Evolutionary conservation across 257 asterid species (phyloP).

Genomic region (Nicotiana undulata): DNA sequence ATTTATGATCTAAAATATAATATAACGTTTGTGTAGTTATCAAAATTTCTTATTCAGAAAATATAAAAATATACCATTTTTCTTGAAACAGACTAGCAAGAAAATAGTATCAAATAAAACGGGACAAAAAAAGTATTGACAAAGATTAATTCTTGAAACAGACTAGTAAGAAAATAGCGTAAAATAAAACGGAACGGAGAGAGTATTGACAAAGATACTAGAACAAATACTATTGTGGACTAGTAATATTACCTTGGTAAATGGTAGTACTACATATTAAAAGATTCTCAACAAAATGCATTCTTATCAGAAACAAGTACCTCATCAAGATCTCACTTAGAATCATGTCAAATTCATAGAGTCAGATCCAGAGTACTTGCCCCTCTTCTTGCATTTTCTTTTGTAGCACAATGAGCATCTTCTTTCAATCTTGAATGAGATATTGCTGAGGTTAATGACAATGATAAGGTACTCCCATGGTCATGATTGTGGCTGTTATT

Average conservation of each 20-base stretch:
- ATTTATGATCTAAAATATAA: no score
- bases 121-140: no score
- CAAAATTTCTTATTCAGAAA: no score
- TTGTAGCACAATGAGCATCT: constrained; percentile 1
- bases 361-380: constrained; percentile 95
- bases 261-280: not conserved
- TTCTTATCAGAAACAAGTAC: constrained; percentile 29
- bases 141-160: no score
- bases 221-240: no score
- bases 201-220: no score
- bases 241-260: not conserved
- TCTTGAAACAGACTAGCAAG: no score
- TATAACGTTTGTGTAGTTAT: no score
- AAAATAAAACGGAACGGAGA: no score
- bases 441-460: constrained; percentile 21
- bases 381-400: constrained; percentile 36
- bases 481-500: constrained; percentile 5
- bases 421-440: constrained; percentile 34
- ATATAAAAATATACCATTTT: no score
- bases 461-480: constrained; percentile 32
- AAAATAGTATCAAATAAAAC: no score
- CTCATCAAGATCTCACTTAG: constrained; percentile 68
- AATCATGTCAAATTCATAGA: constrained; percentile 68
- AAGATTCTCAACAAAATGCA: not conserved
- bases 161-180: no score